Base-by-base conservation (phyloP, 768 basidiomycete genomes). In the Hericium alpestre region DNA sequence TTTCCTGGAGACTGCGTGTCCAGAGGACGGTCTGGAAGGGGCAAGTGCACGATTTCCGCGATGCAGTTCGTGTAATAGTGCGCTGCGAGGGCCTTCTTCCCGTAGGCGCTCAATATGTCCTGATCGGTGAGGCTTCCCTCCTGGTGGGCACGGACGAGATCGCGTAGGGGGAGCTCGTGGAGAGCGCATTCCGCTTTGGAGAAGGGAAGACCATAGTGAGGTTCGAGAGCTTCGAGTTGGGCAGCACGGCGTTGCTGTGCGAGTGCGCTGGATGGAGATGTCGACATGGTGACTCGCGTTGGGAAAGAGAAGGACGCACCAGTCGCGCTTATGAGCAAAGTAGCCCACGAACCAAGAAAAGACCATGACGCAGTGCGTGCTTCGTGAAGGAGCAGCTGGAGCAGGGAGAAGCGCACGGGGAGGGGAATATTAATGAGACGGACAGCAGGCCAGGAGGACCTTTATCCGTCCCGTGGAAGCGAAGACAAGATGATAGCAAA, bases 31-130 rank as follows among this genome's bases (percentile, higher is more conserved):
- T 10, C 18, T 16, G 43, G 43, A 23, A 51, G 49, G 22, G 54
- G 57, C 23, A 40, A 56, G 43, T 56, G 64, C 61, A 74, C 68
- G 61, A 79, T 60, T 37, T 76, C 75, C 2, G 79, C 72, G 16
- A 82, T 64, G 61, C 80, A 82, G 61, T 81, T 81, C 51, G 76
- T 78, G 48, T 71, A 64, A 27, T 65, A 68, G 25, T 77, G 75
- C 1, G 74, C 77, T 0, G 64, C 61, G 15, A 78, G 64, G 13
- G 65, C 63, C 20, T 71, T 70, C 61, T 74, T 75, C 38, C 73
- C 73, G 56, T 76, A 78, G 2, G 73, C 73, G 37, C 67, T 55
- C 20, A 75, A 56, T 55, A 78, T 66, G 32, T 66, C 67, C 2
- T 64, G 48, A 0, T 70, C 68, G 8, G 69, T 58, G 9, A 74